Base-by-base conservation (phyloP, 2,329 filamentous ascomycete species). In the Chaetomiaceae sp. region DNA sequence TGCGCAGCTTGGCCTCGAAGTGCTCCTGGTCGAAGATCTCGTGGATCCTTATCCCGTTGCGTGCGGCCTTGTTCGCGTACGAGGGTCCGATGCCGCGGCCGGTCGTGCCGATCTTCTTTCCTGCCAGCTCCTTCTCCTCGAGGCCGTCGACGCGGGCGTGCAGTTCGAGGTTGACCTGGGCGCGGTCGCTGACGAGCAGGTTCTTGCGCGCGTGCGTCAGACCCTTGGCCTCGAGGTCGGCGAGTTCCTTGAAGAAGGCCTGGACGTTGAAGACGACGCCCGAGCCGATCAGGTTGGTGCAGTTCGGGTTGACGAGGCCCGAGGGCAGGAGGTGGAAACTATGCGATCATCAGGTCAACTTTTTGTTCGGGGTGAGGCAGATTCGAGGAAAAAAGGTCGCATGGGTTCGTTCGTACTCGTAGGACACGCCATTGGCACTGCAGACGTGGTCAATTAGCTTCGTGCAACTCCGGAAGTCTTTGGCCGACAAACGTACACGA, bases 241-340 rank as follows among this genome's bases (percentile, higher is more conserved):
- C 70, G 40, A 87, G 71, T 66, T 87, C 83, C 58, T 78, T 76
- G 74, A 86, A 85, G 72, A 86, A 85, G 45, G 57, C 58, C 41
- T 60, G 56, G 14, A 86, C 75, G 67, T 88, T 79, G 58, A 88
- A 82, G 53, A 87, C 79, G 35, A 80, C 77, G 41, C 75, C 85
- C 43, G 83, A 85, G 53, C 86, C 87, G 64, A 91, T 85, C 51
- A 91, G 72, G 70, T 90, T 91, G 61, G 81, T 75, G 66, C 80
- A 87, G 38, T 73, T 72, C 6, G 85, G 83, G 64, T 86, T 87
- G 58, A 91, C 75, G 54, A 91, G 77, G 53, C 87, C 87, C 50
- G 81, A 86, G 20, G 83, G 79, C 44, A 85, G 70, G 53, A 86
- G 76, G 65, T 85, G 79, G 57, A 81, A 79, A 67, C 76, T 77